Conservation (phyloP, 306 rosid genomes). For the Gastrolobium bilobum region DNA sequence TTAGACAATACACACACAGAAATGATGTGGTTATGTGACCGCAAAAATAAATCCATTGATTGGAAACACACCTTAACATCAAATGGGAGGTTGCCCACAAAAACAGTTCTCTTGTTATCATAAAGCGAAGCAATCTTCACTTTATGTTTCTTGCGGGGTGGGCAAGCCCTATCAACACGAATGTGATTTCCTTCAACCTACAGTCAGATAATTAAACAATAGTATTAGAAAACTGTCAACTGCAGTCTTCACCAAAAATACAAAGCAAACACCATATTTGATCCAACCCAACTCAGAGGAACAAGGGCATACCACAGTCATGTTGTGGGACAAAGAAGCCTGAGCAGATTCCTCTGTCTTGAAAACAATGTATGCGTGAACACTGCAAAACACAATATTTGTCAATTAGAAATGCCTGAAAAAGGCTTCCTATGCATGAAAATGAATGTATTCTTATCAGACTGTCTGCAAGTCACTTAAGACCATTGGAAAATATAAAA, state of each 20-base stretch:
- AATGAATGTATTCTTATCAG: neutral
- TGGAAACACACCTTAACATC: slow-evolving; percentile 81
- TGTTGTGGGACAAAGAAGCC: slow-evolving; percentile 86
- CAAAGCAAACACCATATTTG: neutral
- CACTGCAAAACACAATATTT: slow-evolving; percentile 64
- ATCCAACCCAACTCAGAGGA: slow-evolving; percentile 14
- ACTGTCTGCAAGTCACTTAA: slow-evolving; percentile 1
- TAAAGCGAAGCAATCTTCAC: slow-evolving; percentile 70
- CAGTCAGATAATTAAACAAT: slow-evolving; percentile 40
- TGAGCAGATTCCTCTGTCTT: slow-evolving; percentile 76
- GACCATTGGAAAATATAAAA: neutral
- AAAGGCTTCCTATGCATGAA: slow-evolving; percentile 33
- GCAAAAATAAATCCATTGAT: slow-evolving; percentile 12
- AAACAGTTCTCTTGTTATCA: slow-evolving; percentile 88
- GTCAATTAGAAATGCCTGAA: slow-evolving; percentile 37
- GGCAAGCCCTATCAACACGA: slow-evolving; percentile 97
- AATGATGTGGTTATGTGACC: neutral
- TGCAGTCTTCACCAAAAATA: slow-evolving; percentile 9
- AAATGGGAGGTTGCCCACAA: slow-evolving; percentile 96
- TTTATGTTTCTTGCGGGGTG: slow-evolving; percentile 92
- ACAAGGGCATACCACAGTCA: slow-evolving; percentile 78
- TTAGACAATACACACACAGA: slow-evolving; percentile 16
- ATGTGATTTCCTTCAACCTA: slow-evolving; percentile 92
- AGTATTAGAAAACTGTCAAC: neutral
- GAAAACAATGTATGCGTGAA: slow-evolving; percentile 87